phyloP scores from a whole-genome alignment of 192 early-diverging fungal genomes.

The Linderina pennispora region DNA sequence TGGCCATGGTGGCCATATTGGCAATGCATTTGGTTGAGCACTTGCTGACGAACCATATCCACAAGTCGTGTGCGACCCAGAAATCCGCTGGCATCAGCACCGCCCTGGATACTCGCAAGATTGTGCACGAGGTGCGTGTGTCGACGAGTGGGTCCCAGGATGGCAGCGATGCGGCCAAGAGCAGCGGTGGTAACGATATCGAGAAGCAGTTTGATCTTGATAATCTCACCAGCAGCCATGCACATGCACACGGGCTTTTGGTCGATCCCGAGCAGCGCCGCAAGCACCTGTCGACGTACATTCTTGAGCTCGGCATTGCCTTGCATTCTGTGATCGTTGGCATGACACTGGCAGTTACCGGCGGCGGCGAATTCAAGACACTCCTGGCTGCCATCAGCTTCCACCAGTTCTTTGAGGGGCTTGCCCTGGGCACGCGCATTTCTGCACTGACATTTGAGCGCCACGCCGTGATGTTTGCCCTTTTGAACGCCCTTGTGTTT shows the following conservation, averaged over 20 bases:
- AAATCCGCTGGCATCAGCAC: not conserved
- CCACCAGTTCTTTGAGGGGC: slow-evolving; percentile 73
- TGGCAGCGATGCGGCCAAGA: slow-evolving; percentile 3
- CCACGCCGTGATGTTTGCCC: slow-evolving; percentile 33
- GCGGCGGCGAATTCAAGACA: slow-evolving; percentile 48
- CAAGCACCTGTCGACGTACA: slow-evolving; percentile 53
- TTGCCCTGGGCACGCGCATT: slow-evolving; percentile 71
- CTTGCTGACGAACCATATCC: slow-evolving; percentile 19
- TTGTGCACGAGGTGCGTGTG: slow-evolving; percentile 2
- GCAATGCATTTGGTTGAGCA: slow-evolving; percentile 63
- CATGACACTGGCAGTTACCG: slow-evolving; percentile 57
- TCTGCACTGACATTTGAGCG: slow-evolving; percentile 41
- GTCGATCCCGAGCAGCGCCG: slow-evolving; percentile 11
- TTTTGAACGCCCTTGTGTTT: slow-evolving; percentile 56
- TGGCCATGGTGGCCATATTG: slow-evolving; percentile 61
- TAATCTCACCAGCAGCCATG: not conserved
- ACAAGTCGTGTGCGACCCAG: too few relatives aligned
- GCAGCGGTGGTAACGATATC: not conserved
- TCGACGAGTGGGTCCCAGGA: not conserved
- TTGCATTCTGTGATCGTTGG: slow-evolving; percentile 75
- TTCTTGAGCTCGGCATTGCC: slow-evolving; percentile 73
- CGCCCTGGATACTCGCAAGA: not conserved
- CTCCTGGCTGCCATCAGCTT: slow-evolving; percentile 65
- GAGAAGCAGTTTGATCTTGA: slow-evolving; percentile 1
- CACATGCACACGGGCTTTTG: slow-evolving; percentile 16